These are phyloP conservation scores for Pseudonitzschia multiseries DNA, from an alignment of 108 stramenopile genomes.

Conservation along the genomic window DNA sequence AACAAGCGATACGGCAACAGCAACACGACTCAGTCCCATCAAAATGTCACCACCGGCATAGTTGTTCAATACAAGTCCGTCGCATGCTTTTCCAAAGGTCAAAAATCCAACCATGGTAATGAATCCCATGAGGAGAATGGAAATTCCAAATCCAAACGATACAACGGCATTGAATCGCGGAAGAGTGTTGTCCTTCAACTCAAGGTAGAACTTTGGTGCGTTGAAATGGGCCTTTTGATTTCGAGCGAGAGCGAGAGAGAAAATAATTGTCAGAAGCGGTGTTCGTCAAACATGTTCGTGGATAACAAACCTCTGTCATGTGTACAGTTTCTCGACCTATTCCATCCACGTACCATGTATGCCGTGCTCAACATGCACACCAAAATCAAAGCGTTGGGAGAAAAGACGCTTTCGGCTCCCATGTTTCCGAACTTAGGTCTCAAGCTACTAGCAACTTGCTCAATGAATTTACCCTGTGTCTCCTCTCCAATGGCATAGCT, in stretches of 20 bases:
- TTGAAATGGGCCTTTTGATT: slow-evolving; percentile 85
- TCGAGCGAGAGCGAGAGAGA: background rate
- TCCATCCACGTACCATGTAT: slow-evolving; percentile 68
- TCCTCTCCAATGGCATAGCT: slow-evolving; percentile 59
- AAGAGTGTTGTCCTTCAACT: slow-evolving; percentile 90
- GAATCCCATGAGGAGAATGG: slow-evolving; percentile 69
- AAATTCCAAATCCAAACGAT: slow-evolving; percentile 68
- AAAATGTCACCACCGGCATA: slow-evolving; percentile 86
- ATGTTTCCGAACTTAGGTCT: slow-evolving; percentile 71
- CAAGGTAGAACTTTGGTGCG: slow-evolving; percentile 90
- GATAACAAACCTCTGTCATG: background rate
- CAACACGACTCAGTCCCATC: slow-evolving; percentile 85
- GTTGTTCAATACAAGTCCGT: slow-evolving; percentile 94
- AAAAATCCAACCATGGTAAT: slow-evolving; percentile 86
- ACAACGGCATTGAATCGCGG: slow-evolving; percentile 81
- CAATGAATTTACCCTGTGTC: slow-evolving; percentile 14
- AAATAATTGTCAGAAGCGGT: background rate
- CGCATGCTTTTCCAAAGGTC: slow-evolving; percentile 85
- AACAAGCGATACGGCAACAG: slow-evolving; percentile 88
- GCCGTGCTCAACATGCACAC: slow-evolving; percentile 97
- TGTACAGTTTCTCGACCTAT: background rate
- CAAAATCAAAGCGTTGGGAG: slow-evolving; percentile 76
- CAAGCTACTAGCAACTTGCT: slow-evolving; percentile 57
- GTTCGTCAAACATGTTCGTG: too few species aligned
- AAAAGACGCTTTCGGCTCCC: slow-evolving; percentile 67